Base-by-base conservation (phyloP, 2,329 filamentous ascomycete species). In the Metarhizium brunneum region DNA sequence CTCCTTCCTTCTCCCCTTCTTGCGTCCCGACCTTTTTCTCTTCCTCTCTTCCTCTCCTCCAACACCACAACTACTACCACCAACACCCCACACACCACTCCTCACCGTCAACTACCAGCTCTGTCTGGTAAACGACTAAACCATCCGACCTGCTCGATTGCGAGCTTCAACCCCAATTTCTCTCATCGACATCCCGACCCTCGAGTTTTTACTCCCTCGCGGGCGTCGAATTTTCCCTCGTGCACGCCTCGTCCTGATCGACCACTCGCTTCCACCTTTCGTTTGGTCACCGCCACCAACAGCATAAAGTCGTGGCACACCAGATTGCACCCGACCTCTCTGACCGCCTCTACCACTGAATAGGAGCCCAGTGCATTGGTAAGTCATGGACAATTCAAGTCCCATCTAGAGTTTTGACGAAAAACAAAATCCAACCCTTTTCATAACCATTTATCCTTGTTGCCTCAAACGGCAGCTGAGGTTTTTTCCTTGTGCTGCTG, bases 31-130 rank as follows among this genome's bases (percentile, higher is more conserved):
- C 48, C 35, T 50, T 52, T 53, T 53, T 50, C 49, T 58, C 49
- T 58, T 55, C 56, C 53, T 54, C 45, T 54, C 57, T 56, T 58
- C 50, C 54, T 53, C 14, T 42, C 56, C 59, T 58, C 56, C 50
- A 40, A 50, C 52, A 52, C 36, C 36, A 29, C 29, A 7, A 40
- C 38, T 11, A 35, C 52, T 4, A 4, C 25, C 25, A 25, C 25
- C 25, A 25, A 25, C 56, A 48, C 36, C 54, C 58, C 56, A 56
- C 59, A 55, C 54, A 52, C 47, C 54, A 54, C 54, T 25, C 47
- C 55, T 45, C 43, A 18, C 30, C 40, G 43, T 48, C 54, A 45
- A 30, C 42, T 43, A 47, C 50, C 54, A 35, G 55, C 54, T 54
- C 18, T 18, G 50, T 55, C 40, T 57, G 56, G 53, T 52, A 40